Evolutionary conservation across 352 stramenopile genomes (phyloP).

Genomic region (Poterioochromonas sp.): DNA sequence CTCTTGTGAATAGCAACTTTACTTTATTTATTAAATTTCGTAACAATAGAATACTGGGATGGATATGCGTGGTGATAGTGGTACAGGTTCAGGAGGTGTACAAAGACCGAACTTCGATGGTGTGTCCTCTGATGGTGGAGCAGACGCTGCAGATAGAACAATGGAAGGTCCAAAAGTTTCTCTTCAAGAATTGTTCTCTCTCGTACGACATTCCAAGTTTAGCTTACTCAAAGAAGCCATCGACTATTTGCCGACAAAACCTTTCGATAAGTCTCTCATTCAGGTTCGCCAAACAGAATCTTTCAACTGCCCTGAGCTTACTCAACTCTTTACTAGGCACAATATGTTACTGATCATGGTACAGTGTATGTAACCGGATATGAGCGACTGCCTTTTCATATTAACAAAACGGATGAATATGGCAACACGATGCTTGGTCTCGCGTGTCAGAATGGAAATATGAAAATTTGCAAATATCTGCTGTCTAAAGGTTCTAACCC

Average conservation of each 20-base stretch:
- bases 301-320: neutral
- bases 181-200: conserved; percentile 62
- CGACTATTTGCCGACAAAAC: conserved; percentile 55
- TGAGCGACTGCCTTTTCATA: conserved; percentile 48
- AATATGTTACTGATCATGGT: conserved; percentile 63
- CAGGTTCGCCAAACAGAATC: conserved; percentile 34
- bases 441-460: conserved; percentile 13
- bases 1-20: neutral
- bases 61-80: too few species aligned
- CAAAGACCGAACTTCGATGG: neutral
- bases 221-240: conserved; percentile 55
- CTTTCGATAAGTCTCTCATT: conserved; percentile 69
- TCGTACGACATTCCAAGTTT: conserved; percentile 63
- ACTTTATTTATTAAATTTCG: too few species aligned
- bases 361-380: conserved; percentile 78
- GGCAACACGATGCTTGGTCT: conserved; percentile 19
- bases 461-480: conserved; percentile 13
- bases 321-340: neutral
- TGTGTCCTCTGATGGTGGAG: conserved; percentile 6
- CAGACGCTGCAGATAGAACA: neutral
- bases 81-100: neutral
- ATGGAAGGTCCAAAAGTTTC: conserved; percentile 47
- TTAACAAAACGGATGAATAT: conserved; percentile 29
- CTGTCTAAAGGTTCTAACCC: conserved; percentile 9
- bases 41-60: too few species aligned